Base-by-base conservation (phyloP, 2,329 filamentous ascomycete species). In the Alternaria panax region DNA sequence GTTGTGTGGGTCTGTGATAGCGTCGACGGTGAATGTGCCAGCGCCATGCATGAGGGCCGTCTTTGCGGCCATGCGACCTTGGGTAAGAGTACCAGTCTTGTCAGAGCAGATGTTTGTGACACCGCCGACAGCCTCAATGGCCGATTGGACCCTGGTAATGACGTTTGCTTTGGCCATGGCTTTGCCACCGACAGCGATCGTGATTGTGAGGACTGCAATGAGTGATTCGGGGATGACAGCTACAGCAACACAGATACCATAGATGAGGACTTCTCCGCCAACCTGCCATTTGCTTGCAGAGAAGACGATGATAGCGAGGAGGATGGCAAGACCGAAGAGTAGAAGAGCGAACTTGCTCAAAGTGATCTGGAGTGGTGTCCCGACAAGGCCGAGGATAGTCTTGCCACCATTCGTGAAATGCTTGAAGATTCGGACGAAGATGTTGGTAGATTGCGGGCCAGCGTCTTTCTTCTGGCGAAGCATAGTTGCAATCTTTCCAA, bases 301-400 rank as follows among this genome's bases (percentile, higher is more conserved):
- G 45, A 90, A 83, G 38, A 91, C 88, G 66, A 92, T 87, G 65
- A 92, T 85, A 8, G 88, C 88, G 62, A 88, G 89, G 25, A 91
- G 69, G 12, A 92, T 85, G 2, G 89, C 93, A 51, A 92, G 85
- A 46, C 84, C 51, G 16, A 59, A 59, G 20, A 59, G 56, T 36
- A 59, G 56, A 25, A 59, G 88, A 27, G 93, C 92, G 71, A 97
- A 89, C 78, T 93, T 92, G 80, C 90, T 92, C 51, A 97, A 84
- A 72, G 92, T 94, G 66, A 90, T 89, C 80, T 96, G 92, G 45
- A 97, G 82, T 0, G 93, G 93, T 1, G 93, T 96, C 50, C 92
- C 92, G 54, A 91, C 84, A 59, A 91, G 84, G 51, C 89, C 89
- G 8, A 91, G 80, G 70, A 92, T 80, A 16, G 78, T 78, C 71